Evolutionary conservation across 2,329 filamentous ascomycete genomes (phyloP).

Genomic region (Fusarium bactridioides): DNA sequence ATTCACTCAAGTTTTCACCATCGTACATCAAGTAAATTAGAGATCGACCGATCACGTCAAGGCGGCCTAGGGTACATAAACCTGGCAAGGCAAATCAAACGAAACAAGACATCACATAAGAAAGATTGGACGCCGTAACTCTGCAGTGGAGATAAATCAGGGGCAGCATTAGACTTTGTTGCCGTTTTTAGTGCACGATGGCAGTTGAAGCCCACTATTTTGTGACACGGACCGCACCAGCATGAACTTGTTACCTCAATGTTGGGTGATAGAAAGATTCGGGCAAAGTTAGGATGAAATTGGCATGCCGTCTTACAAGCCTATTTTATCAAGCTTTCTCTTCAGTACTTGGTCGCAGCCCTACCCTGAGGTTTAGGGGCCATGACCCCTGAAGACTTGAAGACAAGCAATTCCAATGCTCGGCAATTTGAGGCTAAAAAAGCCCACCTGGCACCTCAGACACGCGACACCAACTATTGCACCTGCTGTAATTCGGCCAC

Average conservation of each 20-base stretch:
- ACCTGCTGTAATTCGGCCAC: constrained; percentile 3
- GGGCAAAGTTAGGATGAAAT: background rate
- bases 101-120: constrained; percentile 26
- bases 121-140: constrained; percentile 26
- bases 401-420: constrained; percentile 38
- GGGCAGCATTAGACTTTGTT: constrained; percentile 25
- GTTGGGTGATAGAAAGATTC: background rate
- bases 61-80: constrained; percentile 15
- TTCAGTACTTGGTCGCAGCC: background rate
- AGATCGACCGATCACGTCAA: constrained; percentile 30
- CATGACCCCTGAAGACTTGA: constrained; percentile 28
- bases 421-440: constrained; percentile 33
- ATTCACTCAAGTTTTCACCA: background rate
- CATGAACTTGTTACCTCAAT: background rate
- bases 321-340: background rate
- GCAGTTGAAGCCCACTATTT: constrained; percentile 29
- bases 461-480: constrained; percentile 32
- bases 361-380: constrained; percentile 17
- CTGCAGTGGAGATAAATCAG: constrained; percentile 22
- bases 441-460: constrained; percentile 14
- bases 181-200: constrained; percentile 37
- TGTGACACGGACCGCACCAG: constrained; percentile 31
- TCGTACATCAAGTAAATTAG: constrained; percentile 1
- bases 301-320: background rate
- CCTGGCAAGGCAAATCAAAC: constrained; percentile 30